Conservation (phyloP, 2,329 filamentous ascomycete species). For the Rutstroemia sydowiana region DNA sequence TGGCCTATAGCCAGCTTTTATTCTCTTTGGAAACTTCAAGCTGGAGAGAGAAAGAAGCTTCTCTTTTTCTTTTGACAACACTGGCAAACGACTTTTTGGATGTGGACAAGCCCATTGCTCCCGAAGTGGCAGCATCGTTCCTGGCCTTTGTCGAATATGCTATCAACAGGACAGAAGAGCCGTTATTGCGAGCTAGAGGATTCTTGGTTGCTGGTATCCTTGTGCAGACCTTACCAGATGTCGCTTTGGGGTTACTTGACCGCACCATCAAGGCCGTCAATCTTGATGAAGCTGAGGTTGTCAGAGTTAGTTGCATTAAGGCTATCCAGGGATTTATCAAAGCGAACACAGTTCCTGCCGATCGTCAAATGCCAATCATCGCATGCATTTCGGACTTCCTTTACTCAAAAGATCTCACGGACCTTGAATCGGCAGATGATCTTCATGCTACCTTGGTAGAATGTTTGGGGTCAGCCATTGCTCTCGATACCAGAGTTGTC, state of each 20-base stretch:
- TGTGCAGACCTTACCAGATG: constrained; percentile 57
- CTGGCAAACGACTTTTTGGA: constrained; percentile 79
- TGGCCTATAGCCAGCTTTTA: constrained; percentile 66
- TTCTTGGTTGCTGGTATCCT: constrained; percentile 80
- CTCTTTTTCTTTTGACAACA: constrained; percentile 79
- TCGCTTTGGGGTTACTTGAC: constrained; percentile 58
- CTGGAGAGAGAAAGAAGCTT: constrained; percentile 67
- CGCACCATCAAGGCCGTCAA: constrained; percentile 69
- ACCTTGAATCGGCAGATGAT: constrained; percentile 84
- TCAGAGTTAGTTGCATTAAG: constrained; percentile 87
- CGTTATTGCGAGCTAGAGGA: constrained; percentile 77
- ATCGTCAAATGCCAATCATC: constrained; percentile 55
- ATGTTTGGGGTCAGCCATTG: constrained; percentile 74
- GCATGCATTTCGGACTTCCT: constrained; percentile 64
- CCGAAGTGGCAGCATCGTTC: constrained; percentile 64
- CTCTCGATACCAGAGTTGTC: constrained; percentile 68
- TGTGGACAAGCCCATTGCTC: constrained; percentile 61
- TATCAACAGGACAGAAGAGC: constrained; percentile 60
- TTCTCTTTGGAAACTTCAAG: constrained; percentile 50
- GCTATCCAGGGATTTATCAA: constrained; percentile 64
- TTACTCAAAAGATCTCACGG: constrained; percentile 68
- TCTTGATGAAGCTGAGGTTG: constrained; percentile 73
- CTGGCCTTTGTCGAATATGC: constrained; percentile 74
- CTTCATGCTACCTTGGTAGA: constrained; percentile 85
- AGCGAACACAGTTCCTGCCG: constrained; percentile 40